Percentiles rank a stretch among this genome's conserved stretches.
Evolutionary conservation across 192 early-diverging fungal species (phyloP).

Genomic region (Coemansia sp.): DNA sequence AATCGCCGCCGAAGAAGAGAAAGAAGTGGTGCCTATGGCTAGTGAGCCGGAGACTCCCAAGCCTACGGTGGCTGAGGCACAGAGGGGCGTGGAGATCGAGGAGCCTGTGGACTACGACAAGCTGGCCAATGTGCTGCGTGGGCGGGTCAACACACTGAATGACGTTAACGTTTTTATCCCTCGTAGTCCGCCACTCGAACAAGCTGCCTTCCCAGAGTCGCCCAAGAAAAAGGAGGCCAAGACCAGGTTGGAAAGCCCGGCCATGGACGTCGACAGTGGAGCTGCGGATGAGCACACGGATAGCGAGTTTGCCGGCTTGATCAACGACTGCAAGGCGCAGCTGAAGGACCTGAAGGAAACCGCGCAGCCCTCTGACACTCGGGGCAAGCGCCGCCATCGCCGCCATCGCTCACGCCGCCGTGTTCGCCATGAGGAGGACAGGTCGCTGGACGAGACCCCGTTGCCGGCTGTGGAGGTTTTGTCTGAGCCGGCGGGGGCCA

Average conservation of each 20-base stretch:
- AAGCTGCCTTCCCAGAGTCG: not conserved
- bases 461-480: not conserved
- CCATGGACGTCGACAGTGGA: slow-evolving; percentile 1
- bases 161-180: slow-evolving; percentile 35
- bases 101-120: slow-evolving; percentile 39
- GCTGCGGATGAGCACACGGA: slow-evolving; percentile 20
- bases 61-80: not conserved
- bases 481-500: not conserved
- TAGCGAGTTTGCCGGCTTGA: slow-evolving; percentile 33
- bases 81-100: slow-evolving; percentile 31
- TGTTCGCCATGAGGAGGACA: not conserved
- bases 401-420: slow-evolving; percentile 6
- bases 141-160: slow-evolving; percentile 27
- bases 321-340: slow-evolving; percentile 42
- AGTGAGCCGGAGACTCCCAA: not conserved
- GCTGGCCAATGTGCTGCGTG: slow-evolving; percentile 31
- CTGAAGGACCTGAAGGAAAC: slow-evolving; percentile 24
- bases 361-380: not conserved
- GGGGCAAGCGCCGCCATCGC: slow-evolving; percentile 19
- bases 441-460: not conserved
- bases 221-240: not conserved
- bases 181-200: slow-evolving; percentile 19
- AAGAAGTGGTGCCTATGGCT: not conserved
- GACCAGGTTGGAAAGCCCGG: not conserved
- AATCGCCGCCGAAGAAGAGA: slow-evolving; percentile 23